Base-by-base conservation (phyloP, 2,329 filamentous ascomycete species). In the Pyricularia sp. region DNA sequence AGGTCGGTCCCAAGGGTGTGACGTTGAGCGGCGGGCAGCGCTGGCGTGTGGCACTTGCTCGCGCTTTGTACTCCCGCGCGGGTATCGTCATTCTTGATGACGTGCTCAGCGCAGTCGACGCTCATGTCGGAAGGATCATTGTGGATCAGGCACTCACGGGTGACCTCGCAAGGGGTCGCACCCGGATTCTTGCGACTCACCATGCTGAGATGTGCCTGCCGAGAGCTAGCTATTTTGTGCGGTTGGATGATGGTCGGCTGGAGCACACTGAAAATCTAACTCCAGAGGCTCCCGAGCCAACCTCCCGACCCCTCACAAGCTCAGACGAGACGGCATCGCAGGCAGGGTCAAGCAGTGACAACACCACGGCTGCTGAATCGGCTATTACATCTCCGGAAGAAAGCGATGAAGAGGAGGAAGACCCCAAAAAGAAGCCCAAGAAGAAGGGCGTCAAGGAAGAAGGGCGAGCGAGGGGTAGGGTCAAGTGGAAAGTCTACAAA, bases 161-260 rank as follows among this genome's bases (percentile, higher is more conserved):
- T 10, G 79, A 87, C 0, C 84, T 87, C 0, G 78, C 81, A 61
- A 65, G 68, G 11, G 82, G 83, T 25, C 80, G 88, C 36, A 90
- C 88, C 0, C 88, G 87, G 0, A 87, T 91, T 64, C 81, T 89
- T 4, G 88, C 90, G 65, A 88, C 88, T 0, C 86, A 88, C 74
- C 77, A 79, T 59, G 72, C 74, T 0, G 77, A 78, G 64, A 72
- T 78, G 69, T 77, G 77, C 50, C 68, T 75, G 25, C 73, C 75
- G 0, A 71, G 73, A 30, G 76, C 77, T 0, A 75, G 74, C 25
- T 77, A 75, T 25, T 69, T 77, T 14, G 74, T 79, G 12, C 70
- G 71, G 12, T 75, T 79, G 11, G 72, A 73, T 31, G 74, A 72
- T 17, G 77, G 77, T 20, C 67, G 71, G 5, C 71, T 78, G 3